Evolutionary conservation across 2,329 filamentous ascomycete genomes (phyloP).

Genomic region (Phialemonium atrogriseum): DNA sequence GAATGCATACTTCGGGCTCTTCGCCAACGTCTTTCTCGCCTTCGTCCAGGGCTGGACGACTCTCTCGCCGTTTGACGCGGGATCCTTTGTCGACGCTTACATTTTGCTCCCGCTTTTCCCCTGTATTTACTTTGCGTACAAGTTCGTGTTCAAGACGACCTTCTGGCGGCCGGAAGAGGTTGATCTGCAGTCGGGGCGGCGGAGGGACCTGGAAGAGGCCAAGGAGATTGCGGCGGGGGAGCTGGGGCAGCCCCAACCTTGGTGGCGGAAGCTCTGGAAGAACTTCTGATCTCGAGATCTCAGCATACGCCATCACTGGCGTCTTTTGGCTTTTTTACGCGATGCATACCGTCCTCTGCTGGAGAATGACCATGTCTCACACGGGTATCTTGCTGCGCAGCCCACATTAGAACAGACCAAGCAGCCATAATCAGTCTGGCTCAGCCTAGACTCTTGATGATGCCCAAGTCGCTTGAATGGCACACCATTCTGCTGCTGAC

Average conservation of each 20-base stretch:
- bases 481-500: too few species aligned
- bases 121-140: conserved; percentile 47
- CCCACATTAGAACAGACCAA: too few species aligned
- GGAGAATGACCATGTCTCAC: too few species aligned
- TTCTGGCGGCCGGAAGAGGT: conserved; percentile 43
- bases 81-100: conserved; percentile 55
- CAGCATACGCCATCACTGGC: too few species aligned
- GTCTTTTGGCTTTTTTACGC: too few species aligned
- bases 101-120: conserved; percentile 52
- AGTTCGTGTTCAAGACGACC: conserved; percentile 44
- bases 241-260: conserved; percentile 16
- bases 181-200: conserved; percentile 47
- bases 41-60: conserved; percentile 55
- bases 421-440: too few species aligned
- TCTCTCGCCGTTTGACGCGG: conserved; percentile 47
- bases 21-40: conserved; percentile 49
- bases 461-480: too few species aligned
- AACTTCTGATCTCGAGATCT: too few species aligned
- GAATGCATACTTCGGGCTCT: conserved; percentile 51
- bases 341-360: too few species aligned
- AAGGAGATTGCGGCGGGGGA: conserved; percentile 22
- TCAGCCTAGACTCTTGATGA: too few species aligned
- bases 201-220: conserved; percentile 43
- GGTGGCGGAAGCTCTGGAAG: conserved; percentile 36
- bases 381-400: too few species aligned